phyloP scores from a whole-genome alignment of 768 basidiomycete genomes.

The Amanita thiersii region DNA sequence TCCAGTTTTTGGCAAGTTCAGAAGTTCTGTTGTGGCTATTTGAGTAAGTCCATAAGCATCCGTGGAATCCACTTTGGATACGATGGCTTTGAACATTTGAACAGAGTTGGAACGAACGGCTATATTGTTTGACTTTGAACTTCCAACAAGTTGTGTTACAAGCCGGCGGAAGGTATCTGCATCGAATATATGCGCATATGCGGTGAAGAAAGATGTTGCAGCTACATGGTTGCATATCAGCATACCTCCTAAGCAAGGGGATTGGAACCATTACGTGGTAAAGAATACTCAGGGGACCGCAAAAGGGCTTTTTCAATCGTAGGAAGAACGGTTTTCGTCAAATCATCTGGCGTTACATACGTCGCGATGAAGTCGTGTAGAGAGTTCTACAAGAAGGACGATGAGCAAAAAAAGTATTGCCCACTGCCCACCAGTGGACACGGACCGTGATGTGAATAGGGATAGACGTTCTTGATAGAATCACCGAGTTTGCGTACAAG shows the following conservation, averaged over 20 bases:
- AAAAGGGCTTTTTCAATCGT: slow-evolving; percentile 73
- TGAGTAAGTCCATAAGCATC: slow-evolving; percentile 29
- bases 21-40: slow-evolving; percentile 51
- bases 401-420: not conserved
- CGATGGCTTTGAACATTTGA: slow-evolving; percentile 43
- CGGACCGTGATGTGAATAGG: slow-evolving; percentile 53
- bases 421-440: slow-evolving; percentile 3
- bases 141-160: slow-evolving; percentile 51
- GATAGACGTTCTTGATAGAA: slow-evolving; percentile 61
- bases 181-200: slow-evolving; percentile 44
- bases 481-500: slow-evolving; percentile 50
- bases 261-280: slow-evolving; percentile 49
- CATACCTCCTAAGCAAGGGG: too few species aligned
- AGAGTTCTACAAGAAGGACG: slow-evolving; percentile 28
- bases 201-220: slow-evolving; percentile 47
- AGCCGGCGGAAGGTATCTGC: slow-evolving; percentile 42
- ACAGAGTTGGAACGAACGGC: slow-evolving; percentile 49
- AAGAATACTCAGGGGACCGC: slow-evolving; percentile 72
- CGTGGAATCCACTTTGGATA: slow-evolving; percentile 25
- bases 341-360: slow-evolving; percentile 41
- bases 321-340: slow-evolving; percentile 52
- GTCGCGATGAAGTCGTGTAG: slow-evolving; percentile 54
- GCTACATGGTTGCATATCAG: slow-evolving; percentile 27
- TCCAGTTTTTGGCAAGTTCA: slow-evolving; percentile 68
- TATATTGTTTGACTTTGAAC: slow-evolving; percentile 68